Percentiles rank a stretch among this genome's conserved stretches.
phyloP scores from a whole-genome alignment of 768 basidiomycete genomes.

The Kockovaella imperatae region DNA sequence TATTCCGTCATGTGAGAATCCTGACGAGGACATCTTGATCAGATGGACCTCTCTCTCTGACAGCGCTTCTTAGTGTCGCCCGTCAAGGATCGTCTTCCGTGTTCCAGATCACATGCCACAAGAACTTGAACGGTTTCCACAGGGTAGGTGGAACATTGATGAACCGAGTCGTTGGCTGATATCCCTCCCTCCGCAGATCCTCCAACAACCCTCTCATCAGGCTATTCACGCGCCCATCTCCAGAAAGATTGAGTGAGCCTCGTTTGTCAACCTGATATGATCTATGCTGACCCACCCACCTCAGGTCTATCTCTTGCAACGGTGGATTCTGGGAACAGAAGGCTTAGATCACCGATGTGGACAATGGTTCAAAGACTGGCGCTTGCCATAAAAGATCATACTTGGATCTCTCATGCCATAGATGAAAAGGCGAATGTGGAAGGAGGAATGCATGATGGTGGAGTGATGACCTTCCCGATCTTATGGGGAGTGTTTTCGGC shows the following conservation, averaged over 20 bases:
- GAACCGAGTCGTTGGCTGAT: neutral
- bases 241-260: slow-evolving; percentile 32
- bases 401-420: too few relatives aligned
- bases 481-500: too few relatives aligned
- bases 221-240: slow-evolving; percentile 35
- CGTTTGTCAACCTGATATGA: neutral
- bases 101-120: slow-evolving; percentile 96
- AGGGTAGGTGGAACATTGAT: slow-evolving; percentile 46
- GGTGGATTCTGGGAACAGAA: too few relatives aligned
- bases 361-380: too few relatives aligned
- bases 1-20: slow-evolving; percentile 62
- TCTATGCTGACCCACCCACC: neutral
- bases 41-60: neutral
- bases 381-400: too few relatives aligned
- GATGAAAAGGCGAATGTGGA: too few relatives aligned
- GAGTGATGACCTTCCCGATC: too few relatives aligned
- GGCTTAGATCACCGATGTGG: too few relatives aligned
- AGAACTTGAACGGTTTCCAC: slow-evolving; percentile 93
- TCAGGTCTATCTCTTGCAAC: too few relatives aligned
- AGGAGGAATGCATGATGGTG: too few relatives aligned
- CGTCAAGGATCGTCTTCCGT: slow-evolving; percentile 84
- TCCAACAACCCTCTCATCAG: slow-evolving; percentile 67
- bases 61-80: slow-evolving; percentile 43
- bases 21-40: neutral
- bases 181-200: slow-evolving; percentile 47